Conservation (phyloP, 1,139 yeast genomes). For the Debaryomyces psychrophilus region DNA sequence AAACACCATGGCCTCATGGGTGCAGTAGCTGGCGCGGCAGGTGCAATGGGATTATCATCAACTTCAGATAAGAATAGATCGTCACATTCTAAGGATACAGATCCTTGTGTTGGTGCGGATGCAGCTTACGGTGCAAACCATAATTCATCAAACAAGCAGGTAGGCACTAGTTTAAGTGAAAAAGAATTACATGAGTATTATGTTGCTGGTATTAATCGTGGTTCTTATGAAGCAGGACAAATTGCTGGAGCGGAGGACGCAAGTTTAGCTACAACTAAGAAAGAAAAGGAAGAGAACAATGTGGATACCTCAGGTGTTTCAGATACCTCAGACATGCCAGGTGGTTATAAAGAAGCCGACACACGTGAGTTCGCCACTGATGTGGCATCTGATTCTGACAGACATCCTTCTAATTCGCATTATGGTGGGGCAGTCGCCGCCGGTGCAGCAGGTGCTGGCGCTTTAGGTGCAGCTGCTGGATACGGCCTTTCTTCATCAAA, state of each 20-base stretch:
- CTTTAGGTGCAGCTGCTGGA: constrained; percentile 2
- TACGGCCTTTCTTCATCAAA: neutral
- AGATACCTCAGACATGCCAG: neutral
- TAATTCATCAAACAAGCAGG: neutral
- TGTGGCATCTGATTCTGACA: neutral
- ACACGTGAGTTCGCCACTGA: neutral
- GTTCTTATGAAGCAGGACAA: constrained; percentile 22
- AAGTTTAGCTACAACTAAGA: neutral
- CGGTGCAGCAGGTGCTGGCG: constrained; percentile 11
- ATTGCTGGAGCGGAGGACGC: constrained; percentile 14
- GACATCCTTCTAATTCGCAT: no score
- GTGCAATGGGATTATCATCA: constrained; percentile 5
- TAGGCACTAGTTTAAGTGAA: constrained; percentile 3
- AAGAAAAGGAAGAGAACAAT: neutral
- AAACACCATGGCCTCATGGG: constrained; percentile 1
- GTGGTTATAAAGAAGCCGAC: neutral
- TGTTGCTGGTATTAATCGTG: constrained; percentile 18
- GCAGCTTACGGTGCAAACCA: constrained; percentile 6
- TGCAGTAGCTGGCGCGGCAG: constrained; percentile 11
- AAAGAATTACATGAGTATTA: constrained; percentile 14
- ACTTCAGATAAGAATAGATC: neutral
- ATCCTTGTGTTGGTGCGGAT: constrained; percentile 3
- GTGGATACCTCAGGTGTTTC: neutral
- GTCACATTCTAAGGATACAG: neutral
- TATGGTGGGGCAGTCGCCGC: neutral